Evolutionary conservation across 345 rosid genomes (phyloP).

Genomic region (Rhodomyrtus tomentosa): DNA sequence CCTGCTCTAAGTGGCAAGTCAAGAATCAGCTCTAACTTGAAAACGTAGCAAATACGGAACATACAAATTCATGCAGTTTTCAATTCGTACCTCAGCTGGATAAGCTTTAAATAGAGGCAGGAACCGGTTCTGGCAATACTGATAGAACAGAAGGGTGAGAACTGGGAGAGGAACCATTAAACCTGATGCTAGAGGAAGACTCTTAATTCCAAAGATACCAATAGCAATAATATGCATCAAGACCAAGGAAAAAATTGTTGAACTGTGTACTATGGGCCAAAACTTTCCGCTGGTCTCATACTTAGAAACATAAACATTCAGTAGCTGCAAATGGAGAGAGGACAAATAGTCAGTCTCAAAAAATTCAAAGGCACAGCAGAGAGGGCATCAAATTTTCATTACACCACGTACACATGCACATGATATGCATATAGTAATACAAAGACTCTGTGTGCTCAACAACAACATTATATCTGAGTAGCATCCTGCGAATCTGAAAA

Average conservation of each 20-base stretch:
- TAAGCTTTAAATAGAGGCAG: constrained; percentile 51
- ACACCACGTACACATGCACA: not conserved
- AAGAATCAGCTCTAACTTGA: not conserved
- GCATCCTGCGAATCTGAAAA: not conserved
- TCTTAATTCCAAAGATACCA: constrained; percentile 76
- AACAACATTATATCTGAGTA: not conserved
- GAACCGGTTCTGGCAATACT: constrained; percentile 68
- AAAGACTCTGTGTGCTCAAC: not conserved
- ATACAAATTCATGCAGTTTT: not conserved
- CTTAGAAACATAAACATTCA: constrained; percentile 69
- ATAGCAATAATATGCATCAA: constrained; percentile 85
- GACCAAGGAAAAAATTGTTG: constrained; percentile 59
- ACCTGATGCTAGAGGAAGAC: constrained; percentile 62
- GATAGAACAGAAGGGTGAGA: constrained; percentile 65
- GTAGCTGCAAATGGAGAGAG: constrained; percentile 31
- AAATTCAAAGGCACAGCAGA: not conserved
- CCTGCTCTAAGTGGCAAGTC: not conserved
- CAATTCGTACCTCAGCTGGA: constrained; percentile 60
- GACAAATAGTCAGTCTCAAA: not conserved
- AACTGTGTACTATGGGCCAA: constrained; percentile 76
- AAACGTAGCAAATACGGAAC: not conserved
- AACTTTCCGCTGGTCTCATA: constrained; percentile 67
- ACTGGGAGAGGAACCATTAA: constrained; percentile 70
- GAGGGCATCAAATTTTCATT: not conserved
- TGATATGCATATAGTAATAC: not conserved